Conservation (phyloP, 805 yeast genomes). For the Candida rishiriensis region DNA sequence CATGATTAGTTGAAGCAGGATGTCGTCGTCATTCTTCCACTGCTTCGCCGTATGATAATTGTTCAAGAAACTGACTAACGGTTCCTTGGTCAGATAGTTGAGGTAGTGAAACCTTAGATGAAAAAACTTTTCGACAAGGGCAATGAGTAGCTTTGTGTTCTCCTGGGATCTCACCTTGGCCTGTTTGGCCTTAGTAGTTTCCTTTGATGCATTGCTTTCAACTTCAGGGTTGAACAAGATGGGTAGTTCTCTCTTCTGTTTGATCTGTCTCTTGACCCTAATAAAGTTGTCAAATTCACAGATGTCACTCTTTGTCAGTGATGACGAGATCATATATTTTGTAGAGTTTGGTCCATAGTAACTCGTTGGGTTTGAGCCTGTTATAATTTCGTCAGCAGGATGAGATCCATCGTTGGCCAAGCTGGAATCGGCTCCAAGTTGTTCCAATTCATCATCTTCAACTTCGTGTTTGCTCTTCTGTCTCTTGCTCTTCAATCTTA, state of each 20-base stretch:
- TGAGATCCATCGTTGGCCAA: not conserved
- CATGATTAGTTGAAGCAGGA: conserved; percentile 39
- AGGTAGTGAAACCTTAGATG: conserved; percentile 35
- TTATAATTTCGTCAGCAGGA: not conserved
- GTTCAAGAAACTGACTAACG: conserved; percentile 34
- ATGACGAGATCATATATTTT: conserved; percentile 39
- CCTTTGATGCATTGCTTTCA: conserved; percentile 3
- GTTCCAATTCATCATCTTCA: conserved; percentile 1
- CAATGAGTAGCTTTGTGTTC: conserved; percentile 32
- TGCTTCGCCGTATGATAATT: conserved; percentile 30
- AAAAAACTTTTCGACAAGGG: conserved; percentile 39
- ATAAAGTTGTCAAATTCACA: conserved; percentile 26
- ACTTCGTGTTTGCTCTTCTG: conserved; percentile 13
- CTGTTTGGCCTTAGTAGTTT: conserved; percentile 6
- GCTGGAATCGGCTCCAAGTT: not conserved
- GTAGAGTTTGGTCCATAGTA: conserved; percentile 52
- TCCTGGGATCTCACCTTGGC: conserved; percentile 18
- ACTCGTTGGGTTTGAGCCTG: conserved; percentile 30
- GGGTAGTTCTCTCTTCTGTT: conserved; percentile 28
- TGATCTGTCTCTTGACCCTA: conserved; percentile 26
- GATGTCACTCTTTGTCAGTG: conserved; percentile 23
- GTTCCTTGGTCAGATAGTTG: conserved; percentile 34
- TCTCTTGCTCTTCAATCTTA: conserved; percentile 20
- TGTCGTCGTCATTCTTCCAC: conserved; percentile 48
- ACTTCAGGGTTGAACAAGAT: conserved; percentile 8